Evolutionary conservation across 352 stramenopile genomes (phyloP), one percentile per base, ranked within the genome.

Genomic region (Pythium myriotylum): DNA sequence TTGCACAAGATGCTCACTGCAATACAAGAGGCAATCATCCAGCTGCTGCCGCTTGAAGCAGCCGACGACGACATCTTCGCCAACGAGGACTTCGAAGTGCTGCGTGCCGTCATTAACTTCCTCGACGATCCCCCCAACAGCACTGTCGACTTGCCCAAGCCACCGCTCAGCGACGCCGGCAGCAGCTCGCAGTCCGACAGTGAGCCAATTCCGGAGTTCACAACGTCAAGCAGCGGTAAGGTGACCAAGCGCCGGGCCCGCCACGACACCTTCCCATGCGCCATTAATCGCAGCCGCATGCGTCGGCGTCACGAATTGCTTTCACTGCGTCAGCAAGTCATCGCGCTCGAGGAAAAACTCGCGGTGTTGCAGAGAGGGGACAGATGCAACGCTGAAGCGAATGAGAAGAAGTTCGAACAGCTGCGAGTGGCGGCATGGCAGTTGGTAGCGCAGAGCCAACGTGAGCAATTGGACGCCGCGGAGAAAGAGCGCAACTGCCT

Each of bases 301-400:
- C 73, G 70, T 3, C 70, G 66, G 27, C 76, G 70, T 37, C 59
- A 78, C 8, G 70, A 81, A 37, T 32, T 81, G 8, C 40, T 62
- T 14, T 47, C 56, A 22, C 48, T 81, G 19, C 46, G 60, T 26
- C 40, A 40, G 0, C 51, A 75, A 14, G 24, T 67, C 6, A 56
- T 72, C 22, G 54, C 66, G 12, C 42, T 81, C 22, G 43, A 77
- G 24, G 68, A 49, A 9, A 62, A 43, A 10, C 39, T 72, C 29
- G 47, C 54, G 47, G 49, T 67, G 22, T 37, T 80, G 5, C 59
- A 72, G 32, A 49, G 29, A 7, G 67, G 26, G 10, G 43, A 43
- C 9, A 22, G 29, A 5, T 13, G 48, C n/a, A n/a, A 42, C 10
- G 16, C 26, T 3, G 24, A 33, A 13, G 48, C 23, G 3, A 39